phyloP scores from a whole-genome alignment of 2,329 filamentous ascomycete genomes.

The Trichophyton schoenleinii region DNA sequence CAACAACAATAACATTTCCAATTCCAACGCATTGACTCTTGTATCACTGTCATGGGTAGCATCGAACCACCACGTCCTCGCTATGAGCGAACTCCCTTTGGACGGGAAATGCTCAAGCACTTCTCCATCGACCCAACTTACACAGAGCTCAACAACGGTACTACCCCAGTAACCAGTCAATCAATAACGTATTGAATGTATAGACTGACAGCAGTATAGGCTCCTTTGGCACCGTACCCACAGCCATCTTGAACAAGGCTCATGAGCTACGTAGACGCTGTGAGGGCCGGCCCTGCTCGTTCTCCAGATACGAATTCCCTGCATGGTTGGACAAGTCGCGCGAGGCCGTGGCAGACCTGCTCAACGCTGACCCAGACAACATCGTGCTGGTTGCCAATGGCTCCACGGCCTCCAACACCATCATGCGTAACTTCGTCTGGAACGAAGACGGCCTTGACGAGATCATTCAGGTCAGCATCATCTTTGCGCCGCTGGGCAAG shows the following conservation, averaged over 20 bases:
- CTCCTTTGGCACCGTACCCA: constrained; percentile 68
- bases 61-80: not conserved
- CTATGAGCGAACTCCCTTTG: constrained; percentile 17
- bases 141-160: constrained; percentile 58
- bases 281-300: constrained; percentile 60
- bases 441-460: constrained; percentile 49
- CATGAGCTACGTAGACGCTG: constrained; percentile 53
- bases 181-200: not conserved
- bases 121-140: constrained; percentile 60
- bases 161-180: not conserved
- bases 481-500: constrained; percentile 68
- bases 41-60: not conserved
- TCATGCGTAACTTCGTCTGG: constrained; percentile 62
- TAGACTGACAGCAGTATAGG: constrained; percentile 23
- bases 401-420: constrained; percentile 56
- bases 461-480: constrained; percentile 61
- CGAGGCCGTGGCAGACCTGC: constrained; percentile 48
- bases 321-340: constrained; percentile 52
- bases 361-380: constrained; percentile 53
- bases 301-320: constrained; percentile 58
- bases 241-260: constrained; percentile 45
- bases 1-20: not conserved
- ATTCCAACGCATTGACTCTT: not conserved
- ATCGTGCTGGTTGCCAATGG: constrained; percentile 73
- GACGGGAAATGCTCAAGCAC: constrained; percentile 45